Percentiles rank a stretch among this genome's conserved stretches.
Evolutionary conservation across 441 rosid genomes (phyloP).

Genomic region (Eruca vesicaria): DNA sequence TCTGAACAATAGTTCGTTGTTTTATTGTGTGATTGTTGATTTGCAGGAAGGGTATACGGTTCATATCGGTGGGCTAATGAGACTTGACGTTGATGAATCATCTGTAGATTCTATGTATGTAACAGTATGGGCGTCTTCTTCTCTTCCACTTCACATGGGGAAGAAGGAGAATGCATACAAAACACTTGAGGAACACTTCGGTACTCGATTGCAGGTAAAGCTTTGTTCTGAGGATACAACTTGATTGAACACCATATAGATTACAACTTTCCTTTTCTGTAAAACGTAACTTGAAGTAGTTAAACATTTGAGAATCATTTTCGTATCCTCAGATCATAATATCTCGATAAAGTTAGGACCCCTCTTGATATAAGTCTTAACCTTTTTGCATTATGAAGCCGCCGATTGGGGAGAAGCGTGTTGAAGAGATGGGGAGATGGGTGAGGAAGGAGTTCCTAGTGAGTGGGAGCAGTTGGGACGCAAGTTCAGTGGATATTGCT

Average conservation of each 20-base stretch:
- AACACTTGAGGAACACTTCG: conserved; percentile 72
- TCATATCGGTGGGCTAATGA: conserved; percentile 86
- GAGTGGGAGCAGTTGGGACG: conserved; percentile 75
- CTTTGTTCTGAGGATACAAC: background rate
- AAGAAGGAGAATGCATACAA: conserved; percentile 69
- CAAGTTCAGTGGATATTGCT: conserved; percentile 77
- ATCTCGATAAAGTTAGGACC: background rate
- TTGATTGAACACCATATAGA: background rate
- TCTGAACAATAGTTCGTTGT: background rate
- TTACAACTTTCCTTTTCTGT: background rate
- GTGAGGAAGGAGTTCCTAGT: conserved; percentile 61
- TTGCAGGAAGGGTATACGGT: conserved; percentile 73
- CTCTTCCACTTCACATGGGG: conserved; percentile 91
- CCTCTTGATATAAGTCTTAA: background rate
- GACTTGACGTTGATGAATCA: conserved; percentile 73
- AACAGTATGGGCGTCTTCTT: conserved; percentile 89
- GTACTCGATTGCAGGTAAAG: conserved; percentile 77
- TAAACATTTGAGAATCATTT: background rate
- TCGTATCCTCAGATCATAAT: background rate
- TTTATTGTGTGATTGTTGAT: background rate
- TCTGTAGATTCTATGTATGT: conserved; percentile 77
- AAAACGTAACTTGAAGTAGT: background rate
- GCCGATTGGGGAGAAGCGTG: conserved; percentile 75
- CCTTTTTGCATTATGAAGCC: conserved; percentile 48
- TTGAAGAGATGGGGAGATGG: conserved; percentile 80